phyloP scores from a whole-genome alignment of 257 asterid genomes.

The Fraxinus quadrangulata region DNA sequence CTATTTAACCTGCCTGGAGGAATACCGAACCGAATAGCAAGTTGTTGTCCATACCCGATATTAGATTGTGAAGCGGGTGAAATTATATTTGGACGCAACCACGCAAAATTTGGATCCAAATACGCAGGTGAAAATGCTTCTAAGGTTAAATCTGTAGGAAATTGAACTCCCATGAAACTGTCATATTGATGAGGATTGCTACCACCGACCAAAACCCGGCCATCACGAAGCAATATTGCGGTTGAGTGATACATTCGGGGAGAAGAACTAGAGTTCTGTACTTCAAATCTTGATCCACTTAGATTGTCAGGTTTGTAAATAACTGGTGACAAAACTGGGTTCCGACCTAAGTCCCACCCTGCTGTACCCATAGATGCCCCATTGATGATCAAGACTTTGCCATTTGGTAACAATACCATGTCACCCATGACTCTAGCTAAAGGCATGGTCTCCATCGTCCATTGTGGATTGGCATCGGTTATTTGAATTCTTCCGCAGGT shows the following conservation, averaged over 20 bases:
- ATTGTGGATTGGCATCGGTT: conserved; percentile 39
- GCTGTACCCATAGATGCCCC: conserved; percentile 52
- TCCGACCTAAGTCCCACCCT: conserved; percentile 45
- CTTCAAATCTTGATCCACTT: conserved; percentile 42
- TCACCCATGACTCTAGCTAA: conserved; percentile 55
- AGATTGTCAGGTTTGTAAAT: conserved; percentile 34
- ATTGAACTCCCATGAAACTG: conserved; percentile 31
- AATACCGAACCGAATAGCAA: conserved; percentile 26
- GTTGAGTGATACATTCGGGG: conserved; percentile 64
- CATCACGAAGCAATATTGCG: conserved; percentile 47
- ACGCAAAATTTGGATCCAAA: conserved; percentile 14
- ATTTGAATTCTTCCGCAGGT: conserved; percentile 51
- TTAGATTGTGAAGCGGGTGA: conserved; percentile 31
- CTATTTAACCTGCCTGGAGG: conserved; percentile 15
- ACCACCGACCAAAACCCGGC: conserved; percentile 47
- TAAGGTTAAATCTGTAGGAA: conserved; percentile 44
- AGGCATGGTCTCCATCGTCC: conserved; percentile 60
- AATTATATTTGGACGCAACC: conserved; percentile 34
- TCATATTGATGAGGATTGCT: conserved; percentile 43
- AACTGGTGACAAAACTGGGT: conserved; percentile 41
- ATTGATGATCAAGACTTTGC: conserved; percentile 43
- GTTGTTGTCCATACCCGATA: conserved; percentile 29
- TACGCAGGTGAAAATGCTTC: conserved; percentile 51
- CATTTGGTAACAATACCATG: conserved; percentile 50
- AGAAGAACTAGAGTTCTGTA: conserved; percentile 25